A percentile compares a stretch with the other conserved stretches of the same genome.
These are phyloP conservation scores for Colletotrichum sp. DNA, from an alignment of 2,329 filamentous ascomycete species.

Conservation along the genomic window DNA sequence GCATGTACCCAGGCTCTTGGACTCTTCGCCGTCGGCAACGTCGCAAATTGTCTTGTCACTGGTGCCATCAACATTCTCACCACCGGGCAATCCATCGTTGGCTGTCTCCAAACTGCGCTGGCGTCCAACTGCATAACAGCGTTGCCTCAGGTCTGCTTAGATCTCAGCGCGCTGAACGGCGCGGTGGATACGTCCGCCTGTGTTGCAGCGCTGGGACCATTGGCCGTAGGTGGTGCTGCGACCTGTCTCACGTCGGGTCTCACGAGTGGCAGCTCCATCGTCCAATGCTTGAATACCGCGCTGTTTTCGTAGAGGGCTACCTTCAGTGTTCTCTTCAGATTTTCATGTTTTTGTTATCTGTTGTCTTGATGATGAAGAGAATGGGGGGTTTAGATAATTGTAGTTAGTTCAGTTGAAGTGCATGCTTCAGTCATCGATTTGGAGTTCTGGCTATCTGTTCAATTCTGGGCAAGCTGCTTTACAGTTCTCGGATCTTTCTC, in stretches of 20 bases:
- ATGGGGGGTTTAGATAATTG: neutral
- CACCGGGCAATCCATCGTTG: neutral
- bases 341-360: neutral
- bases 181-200: neutral
- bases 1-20: neutral
- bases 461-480: neutral
- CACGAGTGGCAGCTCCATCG: neutral
- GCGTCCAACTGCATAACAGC: neutral
- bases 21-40: neutral
- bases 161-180: neutral
- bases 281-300: neutral
- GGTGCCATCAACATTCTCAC: neutral
- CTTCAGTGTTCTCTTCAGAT: neutral
- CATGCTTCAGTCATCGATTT: neutral
- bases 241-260: neutral
- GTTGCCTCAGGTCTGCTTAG: neutral
- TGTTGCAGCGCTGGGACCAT: neutral
- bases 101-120: neutral
- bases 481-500: neutral
- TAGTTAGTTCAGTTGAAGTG: rapidly evolving
- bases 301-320: neutral
- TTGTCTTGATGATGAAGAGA: rapidly evolving
- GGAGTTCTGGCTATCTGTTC: neutral
- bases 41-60: neutral
- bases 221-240: neutral